Evolutionary conservation across 768 basidiomycete genomes (phyloP), one percentile per base, ranked within the genome.

Genomic region (Sutorius australiensis): DNA sequence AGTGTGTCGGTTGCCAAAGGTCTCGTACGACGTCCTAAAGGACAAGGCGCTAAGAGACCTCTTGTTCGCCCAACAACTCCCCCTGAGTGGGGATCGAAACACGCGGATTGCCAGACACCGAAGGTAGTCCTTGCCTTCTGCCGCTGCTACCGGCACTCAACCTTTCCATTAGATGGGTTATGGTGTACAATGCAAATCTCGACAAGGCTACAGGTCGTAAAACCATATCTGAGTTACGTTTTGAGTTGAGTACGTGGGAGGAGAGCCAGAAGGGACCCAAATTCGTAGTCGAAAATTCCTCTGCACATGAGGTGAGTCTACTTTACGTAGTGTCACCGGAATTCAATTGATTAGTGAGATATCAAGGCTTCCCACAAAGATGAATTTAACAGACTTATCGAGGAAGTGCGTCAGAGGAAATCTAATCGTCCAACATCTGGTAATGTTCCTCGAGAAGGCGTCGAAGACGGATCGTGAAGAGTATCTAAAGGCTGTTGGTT

Each of bases 181-280:
- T 82, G 69, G 63, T 84, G 38, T 83, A 77, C 59, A 89, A 89
- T 55, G 80, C 86, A 28, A 89, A 89, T 63, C 72, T 87, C 9
- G 87, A 89, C 68, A 79, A 78, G 57, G 74, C 75, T 17, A 46
- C 58, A 16, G 71, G 76, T 41, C 76, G 84, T 28, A 80, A 79
- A 61, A 73, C 72, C 16, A 65, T 73, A 50, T 54, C 64, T 1
- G 77, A 78, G 33, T 73, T 89, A 13, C 73, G 75, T 38, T 62
- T 61, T 38, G 84, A 86, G 32, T 61, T 89, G 62, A 77, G 72
- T 57, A 70, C 67, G 58, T 84, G 82, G 83, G 86, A 87, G 57
- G 80, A 75, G 50, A 72, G 67, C 50, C 74, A 68, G 47, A 80
- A 76, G 55, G 63, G 53, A 28, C 67, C 65, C 41, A 71, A 57